These are phyloP conservation scores for Kodamaea fungicola DNA, from an alignment of 1,139 yeast species.

Conservation along the genomic window DNA sequence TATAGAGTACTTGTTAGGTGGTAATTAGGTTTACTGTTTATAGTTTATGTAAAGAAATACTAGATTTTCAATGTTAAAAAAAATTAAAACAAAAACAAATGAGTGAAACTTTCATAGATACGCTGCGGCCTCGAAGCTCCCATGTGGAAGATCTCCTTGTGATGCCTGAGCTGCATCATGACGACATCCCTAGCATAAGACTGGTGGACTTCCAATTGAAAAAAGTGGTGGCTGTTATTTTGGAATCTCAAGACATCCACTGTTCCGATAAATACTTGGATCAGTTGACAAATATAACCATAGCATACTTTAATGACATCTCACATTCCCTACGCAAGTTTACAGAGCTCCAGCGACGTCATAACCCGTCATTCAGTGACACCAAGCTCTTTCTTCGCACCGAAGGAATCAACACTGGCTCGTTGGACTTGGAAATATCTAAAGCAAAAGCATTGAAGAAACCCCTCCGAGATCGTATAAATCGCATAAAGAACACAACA, in stretches of 20 bases:
- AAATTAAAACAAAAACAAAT: not conserved
- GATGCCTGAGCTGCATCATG: not conserved
- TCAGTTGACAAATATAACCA: conserved; percentile 45
- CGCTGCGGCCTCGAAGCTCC: not conserved
- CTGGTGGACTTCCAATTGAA: conserved; percentile 37
- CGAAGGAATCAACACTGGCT: conserved; percentile 42
- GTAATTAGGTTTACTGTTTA: conserved; percentile 3
- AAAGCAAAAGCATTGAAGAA: conserved; percentile 16
- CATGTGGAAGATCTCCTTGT: not conserved
- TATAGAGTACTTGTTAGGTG: conserved; percentile 70
- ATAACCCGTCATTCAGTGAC: conserved; percentile 58
- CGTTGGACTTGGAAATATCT: conserved; percentile 41
- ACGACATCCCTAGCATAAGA: conserved; percentile 3
- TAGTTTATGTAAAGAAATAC: too few relatives aligned
- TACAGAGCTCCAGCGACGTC: conserved; percentile 67
- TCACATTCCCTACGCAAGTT: conserved; percentile 47
- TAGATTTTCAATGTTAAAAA: not conserved
- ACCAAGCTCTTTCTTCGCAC: conserved; percentile 46
- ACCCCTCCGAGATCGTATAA: conserved; percentile 6
- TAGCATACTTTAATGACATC: conserved; percentile 48
- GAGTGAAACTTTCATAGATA: not conserved
- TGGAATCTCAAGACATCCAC: conserved; percentile 34
- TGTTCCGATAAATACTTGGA: conserved; percentile 45
- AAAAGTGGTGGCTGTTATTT: conserved; percentile 30
- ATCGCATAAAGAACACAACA: conserved; percentile 6